Base-by-base conservation (phyloP, 768 basidiomycete genomes). In the Boletus rubroflammeus region DNA sequence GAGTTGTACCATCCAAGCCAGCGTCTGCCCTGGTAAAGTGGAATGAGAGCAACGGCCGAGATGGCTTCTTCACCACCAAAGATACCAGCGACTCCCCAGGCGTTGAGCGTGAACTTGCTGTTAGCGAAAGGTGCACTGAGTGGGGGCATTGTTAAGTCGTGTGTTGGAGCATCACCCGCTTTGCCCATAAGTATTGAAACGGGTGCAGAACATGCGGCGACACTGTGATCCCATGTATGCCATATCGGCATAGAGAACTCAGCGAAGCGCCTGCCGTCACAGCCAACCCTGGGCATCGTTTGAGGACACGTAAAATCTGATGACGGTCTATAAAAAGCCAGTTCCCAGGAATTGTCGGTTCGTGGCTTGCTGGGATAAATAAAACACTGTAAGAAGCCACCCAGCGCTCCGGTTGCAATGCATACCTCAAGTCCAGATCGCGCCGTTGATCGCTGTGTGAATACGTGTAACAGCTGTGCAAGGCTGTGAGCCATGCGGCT, bases 1-100 rank as follows among this genome's bases (percentile, higher is more conserved):
- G 69, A 59, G 36, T 73, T 73, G 46, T 72, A 73, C 69, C 69
- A 73, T 25, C 71, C 69, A 10, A 73, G 53, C 65, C 66, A 73
- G 10, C 62, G 68, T 49, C 64, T 61, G 11, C 62, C 57, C 23
- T 58, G 52, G 46, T 56, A 67, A 32, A 73, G 50, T 21, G 67
- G 72, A 8, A 72, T 65, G 28, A 62, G 57, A n/a, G 57, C 45
- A 53, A 72, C 65, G 9, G 72, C 62, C 0, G 69, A 59, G 23
- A 72, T 62, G 6, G 62, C 67, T 47, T 73, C 69, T 40, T 69
- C 66, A 10, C 71, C 71, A 9, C 72, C 72, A 26, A 73, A 65
- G 58, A 73, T 67, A 10, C 72, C 70, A 36, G 64, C 72, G n/a
- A 72, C 57, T 3, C 66, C 71, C 40, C 62, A 65, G 3, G 60